These are phyloP conservation scores for Talaromyces stipitatus DNA, from an alignment of 495 filamentous ascomycete species.

Conservation along the genomic window DNA sequence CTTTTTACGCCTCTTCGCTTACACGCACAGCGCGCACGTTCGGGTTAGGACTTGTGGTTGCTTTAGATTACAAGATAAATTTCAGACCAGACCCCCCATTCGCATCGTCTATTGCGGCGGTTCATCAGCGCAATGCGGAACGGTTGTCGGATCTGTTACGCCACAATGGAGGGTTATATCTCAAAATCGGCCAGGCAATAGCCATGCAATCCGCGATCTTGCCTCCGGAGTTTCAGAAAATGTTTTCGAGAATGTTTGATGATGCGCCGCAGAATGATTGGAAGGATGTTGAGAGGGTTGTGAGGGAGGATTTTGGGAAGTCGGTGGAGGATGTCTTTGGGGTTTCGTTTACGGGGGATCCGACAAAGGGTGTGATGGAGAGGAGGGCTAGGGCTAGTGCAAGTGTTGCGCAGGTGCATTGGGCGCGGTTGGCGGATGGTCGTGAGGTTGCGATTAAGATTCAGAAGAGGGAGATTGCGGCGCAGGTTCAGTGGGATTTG, in stretches of 20 bases:
- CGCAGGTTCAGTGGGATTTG: conserved; percentile 86
- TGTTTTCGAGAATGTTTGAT: conserved; percentile 96
- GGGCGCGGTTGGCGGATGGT: conserved; percentile 77
- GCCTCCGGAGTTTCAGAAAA: conserved; percentile 87
- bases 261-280: conserved; percentile 94
- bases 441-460: conserved; percentile 91
- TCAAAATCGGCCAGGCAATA: conserved; percentile 97
- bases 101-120: conserved; percentile 55
- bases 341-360: conserved; percentile 63
- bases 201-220: conserved; percentile 95
- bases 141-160: conserved; percentile 70
- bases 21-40: conserved; percentile 80
- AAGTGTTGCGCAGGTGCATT: conserved; percentile 93
- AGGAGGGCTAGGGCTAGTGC: conserved; percentile 78
- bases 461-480: conserved; percentile 87
- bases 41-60: conserved; percentile 67
- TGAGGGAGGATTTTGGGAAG: conserved; percentile 80
- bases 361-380: conserved; percentile 77
- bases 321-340: conserved; percentile 84
- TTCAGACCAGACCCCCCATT: conserved; percentile 72
- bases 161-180: conserved; percentile 84
- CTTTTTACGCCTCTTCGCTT: conserved; percentile 69
- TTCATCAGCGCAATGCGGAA: conserved; percentile 79
- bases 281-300: conserved; percentile 79
- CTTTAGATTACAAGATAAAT: conserved; percentile 92